These are phyloP conservation scores for Auricularia sp. DNA, from an alignment of 768 basidiomycete genomes.

Conservation along the genomic window DNA sequence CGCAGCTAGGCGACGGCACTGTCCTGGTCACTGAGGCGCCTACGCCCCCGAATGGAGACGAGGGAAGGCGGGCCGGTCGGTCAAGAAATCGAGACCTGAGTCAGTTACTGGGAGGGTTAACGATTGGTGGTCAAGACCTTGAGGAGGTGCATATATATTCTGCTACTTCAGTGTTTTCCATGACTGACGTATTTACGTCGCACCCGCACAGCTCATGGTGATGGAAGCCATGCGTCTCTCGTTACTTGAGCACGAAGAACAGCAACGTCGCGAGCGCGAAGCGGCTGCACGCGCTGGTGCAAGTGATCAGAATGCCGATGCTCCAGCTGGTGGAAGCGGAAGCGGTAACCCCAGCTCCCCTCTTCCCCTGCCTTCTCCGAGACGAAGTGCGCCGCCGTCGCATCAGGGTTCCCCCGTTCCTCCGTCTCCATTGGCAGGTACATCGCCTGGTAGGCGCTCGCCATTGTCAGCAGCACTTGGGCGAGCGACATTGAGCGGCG, in stretches of 20 bases:
- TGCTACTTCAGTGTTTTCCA: conserved; percentile 11
- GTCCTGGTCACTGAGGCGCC: neutral
- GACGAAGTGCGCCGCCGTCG: neutral
- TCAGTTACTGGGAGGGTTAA: conserved; percentile 51
- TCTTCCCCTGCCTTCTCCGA: neutral
- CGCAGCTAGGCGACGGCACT: conserved; percentile 5
- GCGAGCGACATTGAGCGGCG: neutral
- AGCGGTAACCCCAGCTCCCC: neutral
- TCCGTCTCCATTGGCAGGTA: neutral
- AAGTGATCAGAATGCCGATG: conserved; percentile 21
- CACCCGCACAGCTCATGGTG: conserved; percentile 68
- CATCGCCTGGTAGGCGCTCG: neutral
- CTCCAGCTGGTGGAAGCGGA: neutral
- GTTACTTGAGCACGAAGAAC: conserved; percentile 88
- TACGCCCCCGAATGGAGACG: neutral
- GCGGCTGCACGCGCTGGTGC: conserved; percentile 21
- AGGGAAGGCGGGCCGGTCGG: neutral
- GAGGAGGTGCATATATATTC: conserved; percentile 58
- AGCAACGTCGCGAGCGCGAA: conserved; percentile 47
- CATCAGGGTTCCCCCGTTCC: neutral
- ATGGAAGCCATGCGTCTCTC: conserved; percentile 99
- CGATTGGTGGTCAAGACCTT: conserved; percentile 75
- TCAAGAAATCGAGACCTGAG: conserved; percentile 41
- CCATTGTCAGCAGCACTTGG: neutral
- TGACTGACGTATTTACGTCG: conserved; percentile 1